These are phyloP conservation scores for Cucurbita maxima DNA, from an alignment of 306 rosid species.

Conservation along the genomic window DNA sequence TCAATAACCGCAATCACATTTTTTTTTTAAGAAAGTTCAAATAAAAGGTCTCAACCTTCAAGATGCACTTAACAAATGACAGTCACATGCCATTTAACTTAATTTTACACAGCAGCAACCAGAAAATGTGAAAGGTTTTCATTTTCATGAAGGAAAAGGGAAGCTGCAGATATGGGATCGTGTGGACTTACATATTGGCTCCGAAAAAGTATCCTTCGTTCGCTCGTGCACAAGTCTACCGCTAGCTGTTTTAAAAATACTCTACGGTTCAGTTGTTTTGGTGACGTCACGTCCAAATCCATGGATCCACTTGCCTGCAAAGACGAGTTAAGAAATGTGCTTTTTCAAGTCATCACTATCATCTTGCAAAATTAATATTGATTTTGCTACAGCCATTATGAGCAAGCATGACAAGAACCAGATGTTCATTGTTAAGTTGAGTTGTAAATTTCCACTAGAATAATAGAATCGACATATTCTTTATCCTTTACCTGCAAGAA, in stretches of 20 bases:
- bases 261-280: conserved; percentile 76
- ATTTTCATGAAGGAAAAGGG: not conserved
- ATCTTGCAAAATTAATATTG: not conserved
- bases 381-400: not conserved
- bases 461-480: not conserved
- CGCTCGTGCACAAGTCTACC: conserved; percentile 66
- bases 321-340: not conserved
- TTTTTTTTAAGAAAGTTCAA: not conserved
- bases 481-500: conserved; percentile 54
- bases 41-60: not conserved
- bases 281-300: conserved; percentile 86
- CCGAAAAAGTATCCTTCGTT: conserved; percentile 75
- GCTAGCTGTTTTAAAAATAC: conserved; percentile 85
- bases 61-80: not conserved
- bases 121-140: not conserved
- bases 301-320: conserved; percentile 80
- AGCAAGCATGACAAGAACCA: not conserved
- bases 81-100: not conserved
- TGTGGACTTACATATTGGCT: conserved; percentile 63
- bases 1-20: not conserved
- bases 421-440: not conserved
- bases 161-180: not conserved
- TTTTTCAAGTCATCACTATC: not conserved
- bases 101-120: not conserved
- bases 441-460: not conserved